Percentiles rank a stretch among this genome's conserved stretches.
These are phyloP conservation scores for Colletotrichum somersetense DNA, from an alignment of 2,329 filamentous ascomycete species.

Conservation along the genomic window DNA sequence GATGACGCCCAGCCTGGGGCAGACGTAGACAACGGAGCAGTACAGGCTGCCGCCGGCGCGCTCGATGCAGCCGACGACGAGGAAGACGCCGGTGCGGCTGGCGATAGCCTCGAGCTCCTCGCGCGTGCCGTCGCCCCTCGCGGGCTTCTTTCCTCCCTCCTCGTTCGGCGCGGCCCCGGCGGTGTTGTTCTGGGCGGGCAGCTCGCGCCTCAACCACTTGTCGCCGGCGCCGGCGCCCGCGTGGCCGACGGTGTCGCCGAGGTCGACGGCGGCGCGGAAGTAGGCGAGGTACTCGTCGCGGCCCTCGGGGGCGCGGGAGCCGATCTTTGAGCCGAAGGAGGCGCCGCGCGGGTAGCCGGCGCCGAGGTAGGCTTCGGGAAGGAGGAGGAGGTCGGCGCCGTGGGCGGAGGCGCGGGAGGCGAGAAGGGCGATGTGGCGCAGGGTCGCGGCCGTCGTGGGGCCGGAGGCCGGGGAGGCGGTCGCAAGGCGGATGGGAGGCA, in stretches of 20 bases:
- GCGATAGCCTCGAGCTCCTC: slow-evolving; percentile 85
- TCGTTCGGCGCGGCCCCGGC: slow-evolving; percentile 23
- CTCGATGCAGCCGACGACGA: slow-evolving; percentile 86
- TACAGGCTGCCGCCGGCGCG: slow-evolving; percentile 85
- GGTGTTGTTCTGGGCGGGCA: slow-evolving; percentile 53
- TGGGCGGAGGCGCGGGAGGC: slow-evolving; percentile 71
- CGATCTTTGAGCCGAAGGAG: slow-evolving; percentile 81
- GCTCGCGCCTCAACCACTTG: slow-evolving; percentile 75
- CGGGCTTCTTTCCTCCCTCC: slow-evolving; percentile 48
- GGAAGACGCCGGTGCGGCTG: slow-evolving; percentile 81
- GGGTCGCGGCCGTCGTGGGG: slow-evolving; percentile 68
- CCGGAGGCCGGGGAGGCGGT: slow-evolving; percentile 68
- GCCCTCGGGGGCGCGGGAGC: slow-evolving; percentile 74
- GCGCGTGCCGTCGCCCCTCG: slow-evolving; percentile 71
- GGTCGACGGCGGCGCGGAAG: slow-evolving; percentile 82
- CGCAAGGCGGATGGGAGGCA: slow-evolving; percentile 60
- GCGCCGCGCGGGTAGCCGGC: slow-evolving; percentile 85
- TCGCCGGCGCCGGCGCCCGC: slow-evolving; percentile 75
- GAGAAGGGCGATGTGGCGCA: slow-evolving; percentile 73
- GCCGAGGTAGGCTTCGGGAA: slow-evolving; percentile 92
- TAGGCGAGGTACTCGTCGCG: slow-evolving; percentile 87
- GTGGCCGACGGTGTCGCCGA: slow-evolving; percentile 79
- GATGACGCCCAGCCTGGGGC: slow-evolving; percentile 77
- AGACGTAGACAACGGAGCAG: slow-evolving; percentile 85
- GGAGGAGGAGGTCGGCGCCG: slow-evolving; percentile 78